phyloP scores from a whole-genome alignment of 441 rosid species.

The Bocquillonia castaneifolia region DNA sequence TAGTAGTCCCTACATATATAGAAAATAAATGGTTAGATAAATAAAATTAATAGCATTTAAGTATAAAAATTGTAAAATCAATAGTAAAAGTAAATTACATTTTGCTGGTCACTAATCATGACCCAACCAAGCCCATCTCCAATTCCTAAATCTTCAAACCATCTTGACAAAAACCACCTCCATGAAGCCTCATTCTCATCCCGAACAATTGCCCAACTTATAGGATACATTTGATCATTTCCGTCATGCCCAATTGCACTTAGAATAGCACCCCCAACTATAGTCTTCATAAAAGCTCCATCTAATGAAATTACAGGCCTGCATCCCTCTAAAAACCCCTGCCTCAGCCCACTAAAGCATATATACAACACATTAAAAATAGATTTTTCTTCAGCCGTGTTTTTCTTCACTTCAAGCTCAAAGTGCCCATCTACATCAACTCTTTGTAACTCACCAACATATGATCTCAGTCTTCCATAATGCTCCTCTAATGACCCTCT shows the following conservation, averaged over 20 bases:
- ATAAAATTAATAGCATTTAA: too few relatives aligned
- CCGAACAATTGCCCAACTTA: not conserved
- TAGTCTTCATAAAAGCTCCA: not conserved
- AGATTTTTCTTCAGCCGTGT: not conserved
- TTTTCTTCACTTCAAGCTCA: not conserved
- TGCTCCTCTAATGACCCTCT: not conserved
- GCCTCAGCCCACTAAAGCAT: not conserved
- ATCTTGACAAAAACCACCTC: not conserved
- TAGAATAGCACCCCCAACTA: not conserved
- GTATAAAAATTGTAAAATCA: too few relatives aligned
- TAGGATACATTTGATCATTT: not conserved
- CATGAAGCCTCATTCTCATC: not conserved
- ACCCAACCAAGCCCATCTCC: not conserved
- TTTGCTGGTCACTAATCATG: not conserved
- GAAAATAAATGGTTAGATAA: too few relatives aligned
- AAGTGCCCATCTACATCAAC: not conserved
- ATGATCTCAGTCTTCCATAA: not conserved
- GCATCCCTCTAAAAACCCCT: not conserved
- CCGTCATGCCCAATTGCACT: not conserved
- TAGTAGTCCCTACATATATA: not conserved
- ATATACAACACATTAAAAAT: not conserved
- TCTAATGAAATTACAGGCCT: not conserved
- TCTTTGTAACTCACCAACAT: not conserved
- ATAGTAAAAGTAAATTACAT: not conserved
- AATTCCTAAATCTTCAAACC: not conserved